Conservation (phyloP, 208 protist species). For the Trypanosoma congolense region DNA sequence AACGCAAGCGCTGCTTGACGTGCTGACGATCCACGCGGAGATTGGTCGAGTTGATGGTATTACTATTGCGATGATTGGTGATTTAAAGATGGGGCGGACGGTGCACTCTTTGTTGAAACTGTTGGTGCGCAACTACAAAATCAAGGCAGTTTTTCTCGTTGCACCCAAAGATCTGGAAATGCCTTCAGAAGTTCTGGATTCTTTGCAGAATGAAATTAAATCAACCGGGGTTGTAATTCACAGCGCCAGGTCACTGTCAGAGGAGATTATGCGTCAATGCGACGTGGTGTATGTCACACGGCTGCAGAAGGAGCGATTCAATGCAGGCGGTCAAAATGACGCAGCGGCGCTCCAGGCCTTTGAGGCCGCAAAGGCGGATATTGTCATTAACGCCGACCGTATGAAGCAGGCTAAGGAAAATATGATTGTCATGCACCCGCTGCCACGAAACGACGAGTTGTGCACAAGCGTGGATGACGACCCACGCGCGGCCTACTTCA, state of each 20-base stretch:
- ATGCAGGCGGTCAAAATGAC: slow-evolving; percentile 30
- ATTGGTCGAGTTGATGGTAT: slow-evolving; percentile 87
- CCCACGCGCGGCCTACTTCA: slow-evolving; percentile 96
- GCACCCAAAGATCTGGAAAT: slow-evolving; percentile 87
- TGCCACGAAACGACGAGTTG: slow-evolving; percentile 97
- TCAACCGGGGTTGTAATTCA: slow-evolving; percentile 40
- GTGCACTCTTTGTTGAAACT: slow-evolving; percentile 94
- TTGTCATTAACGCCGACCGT: slow-evolving; percentile 66
- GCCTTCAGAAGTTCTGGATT: slow-evolving; percentile 74
- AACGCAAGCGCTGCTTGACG: slow-evolving; percentile 97
- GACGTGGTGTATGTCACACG: slow-evolving; percentile 97
- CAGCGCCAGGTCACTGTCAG: slow-evolving; percentile 20
- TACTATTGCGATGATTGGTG: slow-evolving; percentile 94
- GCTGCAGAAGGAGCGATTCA: slow-evolving; percentile 97
- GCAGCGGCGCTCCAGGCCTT: slow-evolving; percentile 76
- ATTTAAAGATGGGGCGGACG: slow-evolving; percentile 97
- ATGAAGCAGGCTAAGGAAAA: slow-evolving; percentile 74
- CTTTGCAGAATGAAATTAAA: slow-evolving; percentile 37
- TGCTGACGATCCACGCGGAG: slow-evolving; percentile 95
- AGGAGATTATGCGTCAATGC: slow-evolving; percentile 70
- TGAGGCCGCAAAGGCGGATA: slow-evolving; percentile 66
- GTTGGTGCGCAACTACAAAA: slow-evolving; percentile 81
- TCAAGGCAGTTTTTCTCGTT: slow-evolving; percentile 86
- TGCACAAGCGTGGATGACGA: slow-evolving; percentile 89
- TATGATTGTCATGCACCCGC: slow-evolving; percentile 97